Percentiles rank a stretch among this genome's conserved stretches.
Evolutionary conservation across 108 stramenopile species (phyloP).

Genomic region (Skeletonema tropicum): DNA sequence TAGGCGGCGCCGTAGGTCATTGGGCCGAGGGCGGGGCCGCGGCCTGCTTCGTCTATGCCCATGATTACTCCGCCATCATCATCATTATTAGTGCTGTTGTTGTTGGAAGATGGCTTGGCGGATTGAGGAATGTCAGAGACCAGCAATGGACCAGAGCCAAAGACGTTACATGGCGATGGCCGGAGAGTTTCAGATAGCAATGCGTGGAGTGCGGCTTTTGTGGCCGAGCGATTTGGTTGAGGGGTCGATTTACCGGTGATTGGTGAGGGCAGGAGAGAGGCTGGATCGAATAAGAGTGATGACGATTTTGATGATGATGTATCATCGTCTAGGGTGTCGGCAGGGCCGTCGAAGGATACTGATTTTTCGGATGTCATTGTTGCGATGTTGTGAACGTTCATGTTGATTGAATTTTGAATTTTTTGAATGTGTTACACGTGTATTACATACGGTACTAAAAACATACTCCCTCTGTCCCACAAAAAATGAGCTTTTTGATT

Average conservation of each 20-base stretch:
- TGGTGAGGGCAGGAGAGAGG: conserved; percentile 25
- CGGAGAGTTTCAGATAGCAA: conserved; percentile 27
- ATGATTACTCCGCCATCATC: conserved; percentile 43
- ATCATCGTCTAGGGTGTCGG: no score
- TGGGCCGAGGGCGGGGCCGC: conserved; percentile 88
- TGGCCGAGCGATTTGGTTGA: conserved; percentile 36
- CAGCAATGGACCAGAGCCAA: conserved; percentile 69
- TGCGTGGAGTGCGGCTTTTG: conserved; percentile 35
- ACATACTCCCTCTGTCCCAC: no score
- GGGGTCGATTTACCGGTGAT: conserved; percentile 15
- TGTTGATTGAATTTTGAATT: no score
- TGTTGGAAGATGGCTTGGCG: neutral
- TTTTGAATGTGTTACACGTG: no score
- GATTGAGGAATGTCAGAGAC: conserved; percentile 66
- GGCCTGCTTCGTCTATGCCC: conserved; percentile 83
- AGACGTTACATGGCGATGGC: conserved; percentile 54
- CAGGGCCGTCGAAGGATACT: no score
- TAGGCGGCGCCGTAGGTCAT: conserved; percentile 88
- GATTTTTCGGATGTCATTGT: no score
- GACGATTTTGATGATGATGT: neutral
- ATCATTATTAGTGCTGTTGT: conserved; percentile 10
- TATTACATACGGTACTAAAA: no score
- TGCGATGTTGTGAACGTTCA: no score
- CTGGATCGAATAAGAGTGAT: conserved; percentile 23
- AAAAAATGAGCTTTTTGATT: no score